phyloP scores from a whole-genome alignment of 1,284 basidiomycete species.

The Phenoliferia sp. region DNA sequence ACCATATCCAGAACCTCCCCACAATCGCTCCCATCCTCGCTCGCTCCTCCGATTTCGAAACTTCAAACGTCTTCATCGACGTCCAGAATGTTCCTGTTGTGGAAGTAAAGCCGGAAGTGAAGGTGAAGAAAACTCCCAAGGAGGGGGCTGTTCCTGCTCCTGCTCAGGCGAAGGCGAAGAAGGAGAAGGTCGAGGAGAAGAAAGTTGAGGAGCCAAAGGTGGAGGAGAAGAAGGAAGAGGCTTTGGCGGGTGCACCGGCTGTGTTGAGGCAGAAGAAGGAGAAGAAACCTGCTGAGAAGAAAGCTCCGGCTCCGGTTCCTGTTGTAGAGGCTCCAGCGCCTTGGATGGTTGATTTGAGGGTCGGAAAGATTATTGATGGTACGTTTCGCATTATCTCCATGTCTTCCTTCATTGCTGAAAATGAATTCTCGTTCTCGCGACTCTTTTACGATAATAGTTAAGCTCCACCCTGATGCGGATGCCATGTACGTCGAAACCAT shows the following conservation, averaged over 20 bases:
- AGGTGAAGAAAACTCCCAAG: conserved; percentile 59
- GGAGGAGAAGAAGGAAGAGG: conserved; percentile 36
- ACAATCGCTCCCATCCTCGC: conserved; percentile 58
- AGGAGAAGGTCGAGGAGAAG: conserved; percentile 46
- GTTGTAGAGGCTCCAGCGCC: conserved; percentile 50
- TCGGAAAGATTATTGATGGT: conserved; percentile 78
- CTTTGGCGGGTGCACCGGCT: conserved; percentile 1
- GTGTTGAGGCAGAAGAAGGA: conserved; percentile 9
- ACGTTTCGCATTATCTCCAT: conserved; percentile 37
- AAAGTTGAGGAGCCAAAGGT: conserved; percentile 47
- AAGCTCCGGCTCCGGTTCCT: conserved; percentile 36
- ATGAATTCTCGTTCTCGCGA: not conserved
- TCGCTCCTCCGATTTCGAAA: conserved; percentile 39
- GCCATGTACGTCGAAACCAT: conserved; percentile 62
- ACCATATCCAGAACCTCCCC: conserved; percentile 75
- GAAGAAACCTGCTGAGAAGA: conserved; percentile 13
- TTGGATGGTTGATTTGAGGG: conserved; percentile 89
- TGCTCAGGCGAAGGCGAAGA: conserved; percentile 11
- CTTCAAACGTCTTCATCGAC: conserved; percentile 63
- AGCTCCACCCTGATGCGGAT: conserved; percentile 73
- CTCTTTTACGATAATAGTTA: too few relatives aligned
- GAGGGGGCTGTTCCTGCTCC: conserved; percentile 39
- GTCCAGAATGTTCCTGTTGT: conserved; percentile 68
- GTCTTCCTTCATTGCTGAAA: not conserved
- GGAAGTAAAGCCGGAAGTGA: conserved; percentile 57